Percentiles rank a stretch among this genome's conserved stretches.
Conservation (phyloP, 805 yeast species). For the Teunomyces panamensis region DNA sequence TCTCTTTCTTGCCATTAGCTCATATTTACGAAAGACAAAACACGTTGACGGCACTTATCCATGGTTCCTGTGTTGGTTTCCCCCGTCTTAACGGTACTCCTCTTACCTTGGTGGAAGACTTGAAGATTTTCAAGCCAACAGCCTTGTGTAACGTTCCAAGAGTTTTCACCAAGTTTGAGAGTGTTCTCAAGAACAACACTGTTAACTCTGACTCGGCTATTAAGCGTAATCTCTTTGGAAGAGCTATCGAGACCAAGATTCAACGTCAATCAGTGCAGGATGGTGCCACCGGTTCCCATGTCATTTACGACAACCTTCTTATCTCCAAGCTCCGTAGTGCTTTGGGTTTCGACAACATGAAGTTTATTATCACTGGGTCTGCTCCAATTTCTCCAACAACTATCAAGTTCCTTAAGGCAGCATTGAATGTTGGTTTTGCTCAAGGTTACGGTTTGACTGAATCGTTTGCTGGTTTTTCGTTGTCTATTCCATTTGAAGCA, state of each 20-base stretch:
- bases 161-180: conserved; percentile 24
- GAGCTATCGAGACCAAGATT: conserved; percentile 16
- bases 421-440: conserved; percentile 21
- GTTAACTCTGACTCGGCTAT: conserved; percentile 16
- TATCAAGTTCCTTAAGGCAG: conserved; percentile 22
- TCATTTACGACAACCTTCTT: conserved; percentile 12
- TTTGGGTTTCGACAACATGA: conserved; percentile 30
- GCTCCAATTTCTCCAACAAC: conserved; percentile 24
- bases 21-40: conserved; percentile 35
- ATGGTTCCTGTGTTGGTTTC: conserved; percentile 26
- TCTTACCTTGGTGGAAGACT: conserved; percentile 21
- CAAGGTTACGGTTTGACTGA: conserved; percentile 39
- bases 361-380: conserved; percentile 22
- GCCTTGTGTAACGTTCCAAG: conserved; percentile 26
- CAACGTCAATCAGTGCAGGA: conserved; percentile 13
- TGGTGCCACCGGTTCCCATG: conserved; percentile 18
- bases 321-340: conserved; percentile 33
- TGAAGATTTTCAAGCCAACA: conserved; percentile 21
- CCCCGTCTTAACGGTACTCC: conserved; percentile 23
- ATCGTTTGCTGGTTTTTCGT: conserved; percentile 22
- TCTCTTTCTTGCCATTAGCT: conserved; percentile 34
- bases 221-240: conserved; percentile 16
- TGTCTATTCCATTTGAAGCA: conserved; percentile 16
- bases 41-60: conserved; percentile 16
- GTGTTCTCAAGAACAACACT: conserved; percentile 23